phyloP scores from a whole-genome alignment of 305 asterid species.

The Rubia tinctorum region DNA sequence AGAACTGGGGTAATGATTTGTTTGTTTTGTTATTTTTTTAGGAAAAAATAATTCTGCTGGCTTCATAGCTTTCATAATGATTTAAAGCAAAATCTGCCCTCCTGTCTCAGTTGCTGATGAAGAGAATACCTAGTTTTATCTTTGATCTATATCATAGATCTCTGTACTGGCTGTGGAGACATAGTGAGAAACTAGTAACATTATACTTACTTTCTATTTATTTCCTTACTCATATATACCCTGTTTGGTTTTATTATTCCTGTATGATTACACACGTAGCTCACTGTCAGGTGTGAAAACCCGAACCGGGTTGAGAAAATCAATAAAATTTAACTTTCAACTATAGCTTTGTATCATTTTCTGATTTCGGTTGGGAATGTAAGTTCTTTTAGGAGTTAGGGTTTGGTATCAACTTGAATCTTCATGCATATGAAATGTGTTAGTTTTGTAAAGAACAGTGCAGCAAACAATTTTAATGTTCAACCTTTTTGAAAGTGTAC shows the following conservation, averaged over 20 bases:
- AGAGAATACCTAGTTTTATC: not conserved
- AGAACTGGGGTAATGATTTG: constrained; percentile 81
- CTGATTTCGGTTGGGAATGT: not conserved
- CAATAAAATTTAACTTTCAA: not conserved
- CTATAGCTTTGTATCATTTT: not conserved
- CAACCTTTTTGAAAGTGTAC: not conserved
- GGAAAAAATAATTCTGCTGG: too few relatives aligned
- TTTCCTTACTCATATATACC: not conserved
- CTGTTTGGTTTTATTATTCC: not conserved
- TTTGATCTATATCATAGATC: not conserved
- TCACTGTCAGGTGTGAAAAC: not conserved
- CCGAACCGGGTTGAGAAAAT: not conserved
- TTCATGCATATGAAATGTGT: not conserved
- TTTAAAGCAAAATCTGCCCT: not conserved
- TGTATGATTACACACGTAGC: not conserved
- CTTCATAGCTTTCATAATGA: not conserved
- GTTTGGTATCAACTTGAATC: not conserved
- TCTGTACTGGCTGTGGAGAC: not conserved
- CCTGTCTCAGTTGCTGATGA: not conserved
- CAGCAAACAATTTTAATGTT: not conserved
- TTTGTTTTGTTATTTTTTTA: constrained; percentile 2
- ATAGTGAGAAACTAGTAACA: not conserved
- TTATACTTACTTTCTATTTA: not conserved
- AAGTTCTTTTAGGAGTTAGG: not conserved
- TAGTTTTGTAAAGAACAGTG: not conserved